phyloP scores from a whole-genome alignment of 805 yeast genomes.

The Wilhelminamyces savonicus region DNA sequence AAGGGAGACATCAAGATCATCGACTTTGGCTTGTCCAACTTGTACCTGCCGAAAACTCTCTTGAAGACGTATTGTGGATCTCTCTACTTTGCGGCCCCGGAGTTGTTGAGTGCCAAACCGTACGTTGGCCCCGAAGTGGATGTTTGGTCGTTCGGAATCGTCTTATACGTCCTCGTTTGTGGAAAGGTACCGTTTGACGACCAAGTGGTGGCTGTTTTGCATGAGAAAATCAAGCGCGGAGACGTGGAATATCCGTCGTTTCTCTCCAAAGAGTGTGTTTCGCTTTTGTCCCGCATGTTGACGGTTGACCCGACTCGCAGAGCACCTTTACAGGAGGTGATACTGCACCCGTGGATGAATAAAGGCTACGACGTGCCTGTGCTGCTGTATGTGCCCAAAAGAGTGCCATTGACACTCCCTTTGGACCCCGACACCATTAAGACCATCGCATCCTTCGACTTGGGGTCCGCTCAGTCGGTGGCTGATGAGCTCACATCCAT shows the following conservation, averaged over 20 bases:
- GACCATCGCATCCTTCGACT: slow-evolving; percentile 73
- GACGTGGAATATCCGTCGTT: slow-evolving; percentile 85
- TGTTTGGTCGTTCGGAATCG: slow-evolving; percentile 98
- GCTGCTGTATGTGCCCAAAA: slow-evolving; percentile 64
- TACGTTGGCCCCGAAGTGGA: slow-evolving; percentile 97
- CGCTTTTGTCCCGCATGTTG: slow-evolving; percentile 78
- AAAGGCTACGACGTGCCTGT: slow-evolving; percentile 77
- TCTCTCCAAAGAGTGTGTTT: slow-evolving; percentile 73
- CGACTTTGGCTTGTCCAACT: slow-evolving; percentile 91
- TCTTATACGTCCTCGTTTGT: slow-evolving; percentile 87
- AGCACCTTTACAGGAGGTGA: slow-evolving; percentile 71
- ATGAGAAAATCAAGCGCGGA: slow-evolving; percentile 90
- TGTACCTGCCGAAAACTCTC: slow-evolving; percentile 64
- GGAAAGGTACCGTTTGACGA: slow-evolving; percentile 99
- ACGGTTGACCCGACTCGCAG: slow-evolving; percentile 84
- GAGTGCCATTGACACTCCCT: slow-evolving; percentile 70
- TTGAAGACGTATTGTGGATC: slow-evolving; percentile 96
- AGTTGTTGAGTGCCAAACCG: slow-evolving; percentile 84
- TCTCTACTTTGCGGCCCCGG: slow-evolving; percentile 97
- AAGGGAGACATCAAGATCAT: slow-evolving; percentile 92
- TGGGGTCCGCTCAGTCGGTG: slow-evolving; percentile 63
- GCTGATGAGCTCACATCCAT: slow-evolving; percentile 50
- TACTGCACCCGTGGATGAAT: slow-evolving; percentile 91
- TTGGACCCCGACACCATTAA: slow-evolving; percentile 60
- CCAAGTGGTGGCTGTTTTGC: slow-evolving; percentile 83